Evolutionary conservation across 306 rosid species (phyloP), one percentile per base, ranked within the genome.

Genomic region (Alnus rubra): DNA sequence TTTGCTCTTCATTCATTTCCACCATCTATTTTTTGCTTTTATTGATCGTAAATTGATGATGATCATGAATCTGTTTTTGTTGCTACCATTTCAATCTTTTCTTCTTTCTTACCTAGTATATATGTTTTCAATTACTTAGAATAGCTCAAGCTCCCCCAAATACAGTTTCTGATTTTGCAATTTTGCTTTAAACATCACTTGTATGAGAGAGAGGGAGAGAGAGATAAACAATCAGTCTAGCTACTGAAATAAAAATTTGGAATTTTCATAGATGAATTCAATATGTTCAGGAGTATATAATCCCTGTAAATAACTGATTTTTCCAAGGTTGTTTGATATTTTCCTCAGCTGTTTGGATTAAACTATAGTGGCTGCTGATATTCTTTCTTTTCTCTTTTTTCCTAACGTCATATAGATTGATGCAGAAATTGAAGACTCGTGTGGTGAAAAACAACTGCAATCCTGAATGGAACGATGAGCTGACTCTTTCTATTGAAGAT

Each of bases 401-500:
- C n/a, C 23, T 67, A 2, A 18, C 56, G 47, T 75, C 4, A 56
- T 51, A 31, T 60, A 30, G 23, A 33, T 78, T 81, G 76, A 72
- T 74, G 68, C 88, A 93, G 92, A 93, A 81, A 71, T 16, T 92
- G 79, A 95, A 88, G 79, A 88, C 97, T 51, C 80, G 87, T 53
- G 92, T 84, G 31, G 54, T 91, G 16, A 89, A 86, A 13, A 84
- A 76, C 4, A 83, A 84, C 55, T 82, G 90, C 84, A 91, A 95
- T 78, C 99, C 99, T 2, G 81, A 80, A 48, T 95, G 99, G 99
- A 81, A 95, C 59, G 96, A 93, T 62, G 98, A 93, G 55, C 48
- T 93, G 85, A 95, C 99, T 16, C 88, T 95, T 58, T 80, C 88
- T 6, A 37, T 93, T 7, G 76, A 70, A n/a, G 78, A 90, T 74